Conservation (phyloP, 805 yeast genomes). For the Ogataea nakhonphanomensis region DNA sequence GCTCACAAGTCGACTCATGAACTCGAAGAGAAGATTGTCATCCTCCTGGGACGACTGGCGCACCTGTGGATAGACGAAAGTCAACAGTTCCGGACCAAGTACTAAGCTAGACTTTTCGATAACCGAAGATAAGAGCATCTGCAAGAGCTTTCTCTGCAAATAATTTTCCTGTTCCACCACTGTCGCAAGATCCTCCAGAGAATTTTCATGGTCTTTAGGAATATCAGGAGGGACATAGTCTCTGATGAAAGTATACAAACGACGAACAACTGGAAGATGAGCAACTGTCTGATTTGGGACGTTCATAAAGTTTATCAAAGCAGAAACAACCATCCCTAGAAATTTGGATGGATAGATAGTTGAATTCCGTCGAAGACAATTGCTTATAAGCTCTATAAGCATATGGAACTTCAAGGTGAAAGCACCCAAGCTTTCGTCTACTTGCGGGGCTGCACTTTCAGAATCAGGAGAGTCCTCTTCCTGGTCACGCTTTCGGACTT, state of each 20-base stretch:
- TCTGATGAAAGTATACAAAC: constrained; percentile 61
- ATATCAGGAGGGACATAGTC: constrained; percentile 49
- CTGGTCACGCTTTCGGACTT: constrained; percentile 9
- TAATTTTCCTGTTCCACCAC: constrained; percentile 53
- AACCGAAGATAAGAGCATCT: constrained; percentile 55
- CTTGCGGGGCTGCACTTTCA: background rate
- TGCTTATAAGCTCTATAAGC: constrained; percentile 59
- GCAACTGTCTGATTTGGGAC: constrained; percentile 35
- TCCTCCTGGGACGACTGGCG: background rate
- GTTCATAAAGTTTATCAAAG: constrained; percentile 51
- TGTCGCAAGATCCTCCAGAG: constrained; percentile 38
- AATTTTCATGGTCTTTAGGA: constrained; percentile 37
- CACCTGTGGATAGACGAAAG: constrained; percentile 10
- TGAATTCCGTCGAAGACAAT: constrained; percentile 55
- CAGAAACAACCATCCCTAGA: constrained; percentile 61
- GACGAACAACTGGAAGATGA: constrained; percentile 47
- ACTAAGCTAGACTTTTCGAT: constrained; percentile 29
- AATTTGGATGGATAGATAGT: constrained; percentile 80
- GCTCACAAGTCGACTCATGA: constrained; percentile 28
- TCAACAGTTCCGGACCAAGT: constrained; percentile 6
- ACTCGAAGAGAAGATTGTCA: constrained; percentile 13
- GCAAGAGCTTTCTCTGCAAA: constrained; percentile 62
- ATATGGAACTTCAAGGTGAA: constrained; percentile 53
- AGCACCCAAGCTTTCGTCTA: too few relatives aligned
- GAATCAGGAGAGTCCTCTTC: constrained; percentile 3